Conservation (phyloP, 2,329 filamentous ascomycete species). For the Pseudocercospora ulei region DNA sequence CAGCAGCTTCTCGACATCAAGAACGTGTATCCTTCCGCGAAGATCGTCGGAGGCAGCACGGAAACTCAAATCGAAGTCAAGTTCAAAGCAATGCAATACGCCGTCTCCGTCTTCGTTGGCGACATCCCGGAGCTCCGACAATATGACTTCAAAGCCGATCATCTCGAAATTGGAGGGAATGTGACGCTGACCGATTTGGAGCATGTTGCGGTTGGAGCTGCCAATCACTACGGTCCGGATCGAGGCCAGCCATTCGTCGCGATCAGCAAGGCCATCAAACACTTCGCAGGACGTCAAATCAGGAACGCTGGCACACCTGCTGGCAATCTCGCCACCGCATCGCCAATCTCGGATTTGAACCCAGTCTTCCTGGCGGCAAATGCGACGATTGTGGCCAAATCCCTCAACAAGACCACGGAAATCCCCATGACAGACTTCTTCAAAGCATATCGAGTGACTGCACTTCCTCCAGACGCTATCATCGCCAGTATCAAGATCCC, state of each 20-base stretch:
- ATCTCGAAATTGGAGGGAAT: constrained; percentile 88
- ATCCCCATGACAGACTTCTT: constrained; percentile 93
- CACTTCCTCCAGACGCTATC: constrained; percentile 68
- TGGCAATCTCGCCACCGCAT: constrained; percentile 87
- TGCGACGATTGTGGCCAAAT: constrained; percentile 70
- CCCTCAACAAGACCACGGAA: constrained; percentile 59
- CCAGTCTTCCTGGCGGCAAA: constrained; percentile 85
- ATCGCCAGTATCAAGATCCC: constrained; percentile 84
- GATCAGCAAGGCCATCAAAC: constrained; percentile 85
- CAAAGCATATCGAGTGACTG: constrained; percentile 78
- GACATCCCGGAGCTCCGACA: constrained; percentile 84
- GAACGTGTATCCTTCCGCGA: constrained; percentile 69
- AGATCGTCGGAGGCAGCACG: constrained; percentile 90
- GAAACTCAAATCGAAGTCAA: constrained; percentile 98
- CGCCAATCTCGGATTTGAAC: constrained; percentile 92
- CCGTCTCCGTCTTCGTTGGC: constrained; percentile 80
- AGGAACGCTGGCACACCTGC: constrained; percentile 95
- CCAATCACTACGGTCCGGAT: constrained; percentile 62
- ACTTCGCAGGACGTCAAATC: constrained; percentile 91
- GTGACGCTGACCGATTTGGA: constrained; percentile 87
- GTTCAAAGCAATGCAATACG: constrained; percentile 90
- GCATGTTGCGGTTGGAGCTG: constrained; percentile 66
- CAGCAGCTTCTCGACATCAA: constrained; percentile 89
- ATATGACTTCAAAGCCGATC: constrained; percentile 66
- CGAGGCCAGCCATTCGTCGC: constrained; percentile 75